A percentile compares a stretch with the other conserved stretches of the same genome.
Evolutionary conservation across 2,329 filamentous ascomycete genomes (phyloP).

Genomic region (Aplosporella prunicola): DNA sequence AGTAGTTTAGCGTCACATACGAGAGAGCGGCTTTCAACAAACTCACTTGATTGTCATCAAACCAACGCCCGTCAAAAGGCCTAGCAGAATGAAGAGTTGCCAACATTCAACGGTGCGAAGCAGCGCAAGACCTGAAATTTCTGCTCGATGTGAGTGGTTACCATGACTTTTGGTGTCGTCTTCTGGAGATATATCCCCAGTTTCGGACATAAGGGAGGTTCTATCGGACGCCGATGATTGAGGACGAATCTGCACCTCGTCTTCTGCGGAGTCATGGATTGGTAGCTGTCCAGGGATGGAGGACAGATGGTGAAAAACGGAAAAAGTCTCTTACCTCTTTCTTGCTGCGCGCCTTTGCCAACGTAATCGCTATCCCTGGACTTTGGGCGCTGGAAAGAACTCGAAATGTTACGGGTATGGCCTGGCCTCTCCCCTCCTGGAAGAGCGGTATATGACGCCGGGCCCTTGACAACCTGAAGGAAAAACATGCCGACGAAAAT

Average conservation of each 20-base stretch:
- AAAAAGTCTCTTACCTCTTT: constrained; percentile 52
- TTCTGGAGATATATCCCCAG: constrained; percentile 40
- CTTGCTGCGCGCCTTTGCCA: constrained; percentile 33
- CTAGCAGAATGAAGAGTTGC: constrained; percentile 82
- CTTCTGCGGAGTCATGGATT: constrained; percentile 5
- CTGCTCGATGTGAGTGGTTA: constrained; percentile 69
- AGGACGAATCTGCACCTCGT: constrained; percentile 22
- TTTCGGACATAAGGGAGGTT: too few species aligned
- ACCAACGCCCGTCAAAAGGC: constrained; percentile 82
- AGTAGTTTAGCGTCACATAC: too few species aligned
- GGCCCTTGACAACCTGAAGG: constrained; percentile 55
- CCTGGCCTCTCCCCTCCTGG: constrained; percentile 36
- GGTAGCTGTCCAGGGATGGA: constrained; percentile 9
- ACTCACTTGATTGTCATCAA: constrained; percentile 98
- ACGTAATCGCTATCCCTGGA: constrained; percentile 37
- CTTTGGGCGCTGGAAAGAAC: constrained; percentile 38
- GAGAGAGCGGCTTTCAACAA: not conserved
- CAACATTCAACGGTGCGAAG: constrained; percentile 71
- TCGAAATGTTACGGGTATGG: constrained; percentile 33
- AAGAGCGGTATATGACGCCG: constrained; percentile 52
- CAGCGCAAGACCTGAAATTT: constrained; percentile 77
- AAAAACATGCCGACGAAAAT: constrained; percentile 76
- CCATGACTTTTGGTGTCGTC: constrained; percentile 49
- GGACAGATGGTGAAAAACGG: constrained; percentile 5
- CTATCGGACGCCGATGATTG: constrained; percentile 20